These are phyloP conservation scores for Phanerodontia chrysosporium DNA, from an alignment of 768 basidiomycete genomes.

Conservation along the genomic window DNA sequence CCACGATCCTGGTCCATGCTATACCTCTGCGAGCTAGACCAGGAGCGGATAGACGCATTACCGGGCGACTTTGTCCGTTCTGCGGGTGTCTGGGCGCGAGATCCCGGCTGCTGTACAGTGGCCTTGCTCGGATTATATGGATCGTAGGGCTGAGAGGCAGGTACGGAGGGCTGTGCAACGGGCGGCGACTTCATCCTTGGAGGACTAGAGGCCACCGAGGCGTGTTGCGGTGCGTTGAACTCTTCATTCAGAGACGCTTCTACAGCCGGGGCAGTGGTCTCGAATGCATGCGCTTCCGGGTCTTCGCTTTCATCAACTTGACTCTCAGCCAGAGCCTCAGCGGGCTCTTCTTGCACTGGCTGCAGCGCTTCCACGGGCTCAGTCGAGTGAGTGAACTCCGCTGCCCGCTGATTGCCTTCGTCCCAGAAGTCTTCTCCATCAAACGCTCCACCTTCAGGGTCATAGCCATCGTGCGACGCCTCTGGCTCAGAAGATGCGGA, in stretches of 20 bases:
- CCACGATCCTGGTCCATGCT: conserved; percentile 2
- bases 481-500: not conserved
- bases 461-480: not conserved
- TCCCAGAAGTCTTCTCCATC: not conserved
- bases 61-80: conserved; percentile 11
- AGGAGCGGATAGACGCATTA: conserved; percentile 7
- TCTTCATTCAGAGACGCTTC: not conserved
- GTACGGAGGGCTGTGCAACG: not conserved
- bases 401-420: not conserved
- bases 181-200: not conserved
- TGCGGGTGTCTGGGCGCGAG: conserved; percentile 3
- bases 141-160: conserved; percentile 1
- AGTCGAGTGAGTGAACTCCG: not conserved
- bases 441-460: not conserved
- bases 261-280: not conserved
- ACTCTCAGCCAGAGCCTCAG: not conserved
- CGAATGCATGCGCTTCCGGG: not conserved
- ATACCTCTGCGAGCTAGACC: conserved; percentile 1
- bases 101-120: not conserved
- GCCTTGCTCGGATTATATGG: conserved; percentile 6
- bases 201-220: not conserved
- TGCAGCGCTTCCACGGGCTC: not conserved
- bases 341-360: not conserved
- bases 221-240: not conserved
- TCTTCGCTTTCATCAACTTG: not conserved